phyloP scores from a whole-genome alignment of 768 basidiomycete genomes.

The Tephrocybe sp. region DNA sequence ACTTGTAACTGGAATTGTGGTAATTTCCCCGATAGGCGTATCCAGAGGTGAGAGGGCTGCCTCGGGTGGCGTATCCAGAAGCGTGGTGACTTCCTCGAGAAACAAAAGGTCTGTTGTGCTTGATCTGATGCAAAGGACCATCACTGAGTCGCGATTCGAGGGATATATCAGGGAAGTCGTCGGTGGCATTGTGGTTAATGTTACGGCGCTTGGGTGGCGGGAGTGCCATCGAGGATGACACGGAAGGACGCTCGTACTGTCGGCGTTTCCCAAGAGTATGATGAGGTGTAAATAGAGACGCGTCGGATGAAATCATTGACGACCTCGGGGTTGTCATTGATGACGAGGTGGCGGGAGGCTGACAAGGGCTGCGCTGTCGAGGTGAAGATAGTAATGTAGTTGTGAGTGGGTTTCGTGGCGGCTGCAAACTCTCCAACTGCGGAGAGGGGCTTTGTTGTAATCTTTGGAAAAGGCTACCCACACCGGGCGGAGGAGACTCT shows the following conservation, averaged over 20 bases:
- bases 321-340: too few relatives aligned
- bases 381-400: too few relatives aligned
- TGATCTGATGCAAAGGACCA: too few relatives aligned
- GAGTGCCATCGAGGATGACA: not conserved
- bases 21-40: too few relatives aligned
- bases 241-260: not conserved
- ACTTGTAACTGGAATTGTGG: not conserved
- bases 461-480: not conserved
- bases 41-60: not conserved
- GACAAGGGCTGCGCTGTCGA: too few relatives aligned
- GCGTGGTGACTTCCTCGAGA: constrained; percentile 3
- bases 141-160: too few relatives aligned
- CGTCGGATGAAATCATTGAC: too few relatives aligned
- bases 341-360: too few relatives aligned
- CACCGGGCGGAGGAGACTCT: not conserved
- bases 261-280: constrained; percentile 10
- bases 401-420: too few relatives aligned
- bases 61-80: not conserved
- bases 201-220: constrained; percentile 1
- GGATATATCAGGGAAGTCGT: not conserved
- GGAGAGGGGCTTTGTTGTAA: constrained; percentile 2
- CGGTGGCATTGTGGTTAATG: not conserved
- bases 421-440: too few relatives aligned
- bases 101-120: too few relatives aligned
- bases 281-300: too few relatives aligned